These are phyloP conservation scores for Coemansia sp. DNA, from an alignment of 192 early-diverging fungal species.

Conservation along the genomic window DNA sequence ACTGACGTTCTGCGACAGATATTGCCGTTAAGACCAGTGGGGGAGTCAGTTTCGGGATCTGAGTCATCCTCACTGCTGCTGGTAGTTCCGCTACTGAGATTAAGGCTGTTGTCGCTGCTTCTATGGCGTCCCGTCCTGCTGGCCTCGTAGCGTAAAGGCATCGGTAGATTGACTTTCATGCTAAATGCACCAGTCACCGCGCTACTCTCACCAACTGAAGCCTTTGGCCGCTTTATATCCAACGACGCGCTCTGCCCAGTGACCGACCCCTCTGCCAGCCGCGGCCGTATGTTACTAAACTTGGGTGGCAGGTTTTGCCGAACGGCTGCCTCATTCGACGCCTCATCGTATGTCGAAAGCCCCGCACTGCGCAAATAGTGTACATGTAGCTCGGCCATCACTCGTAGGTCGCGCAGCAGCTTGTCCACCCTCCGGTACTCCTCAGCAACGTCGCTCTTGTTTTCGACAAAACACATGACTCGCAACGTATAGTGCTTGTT, in stretches of 20 bases:
- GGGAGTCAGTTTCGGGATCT: constrained; percentile 20
- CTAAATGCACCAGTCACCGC: constrained; percentile 25
- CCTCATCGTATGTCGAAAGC: constrained; percentile 50
- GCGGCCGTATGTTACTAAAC: background rate
- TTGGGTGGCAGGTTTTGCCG: background rate
- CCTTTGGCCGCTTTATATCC: background rate
- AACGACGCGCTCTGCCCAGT: background rate
- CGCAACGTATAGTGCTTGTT: constrained; percentile 62
- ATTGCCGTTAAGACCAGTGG: background rate
- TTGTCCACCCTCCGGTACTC: constrained; percentile 60
- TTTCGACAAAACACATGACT: constrained; percentile 73
- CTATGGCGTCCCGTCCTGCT: constrained; percentile 5
- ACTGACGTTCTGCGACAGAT: background rate
- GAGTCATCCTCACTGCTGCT: constrained; percentile 24
- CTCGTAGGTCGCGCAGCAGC: constrained; percentile 64
- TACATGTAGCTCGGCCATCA: constrained; percentile 64
- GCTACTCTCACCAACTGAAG: background rate
- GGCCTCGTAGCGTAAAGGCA: constrained; percentile 47
- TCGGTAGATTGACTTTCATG: constrained; percentile 49
- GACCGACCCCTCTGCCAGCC: background rate
- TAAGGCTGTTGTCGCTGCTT: constrained; percentile 5
- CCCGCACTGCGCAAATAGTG: constrained; percentile 49
- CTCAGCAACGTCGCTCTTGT: constrained; percentile 62
- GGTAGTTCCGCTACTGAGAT: constrained; percentile 13
- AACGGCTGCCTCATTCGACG: background rate